Percentiles rank a stretch among this genome's conserved stretches.
Evolutionary conservation across 495 filamentous ascomycete species (phyloP).

Genomic region (Cudoniella acicularis): DNA sequence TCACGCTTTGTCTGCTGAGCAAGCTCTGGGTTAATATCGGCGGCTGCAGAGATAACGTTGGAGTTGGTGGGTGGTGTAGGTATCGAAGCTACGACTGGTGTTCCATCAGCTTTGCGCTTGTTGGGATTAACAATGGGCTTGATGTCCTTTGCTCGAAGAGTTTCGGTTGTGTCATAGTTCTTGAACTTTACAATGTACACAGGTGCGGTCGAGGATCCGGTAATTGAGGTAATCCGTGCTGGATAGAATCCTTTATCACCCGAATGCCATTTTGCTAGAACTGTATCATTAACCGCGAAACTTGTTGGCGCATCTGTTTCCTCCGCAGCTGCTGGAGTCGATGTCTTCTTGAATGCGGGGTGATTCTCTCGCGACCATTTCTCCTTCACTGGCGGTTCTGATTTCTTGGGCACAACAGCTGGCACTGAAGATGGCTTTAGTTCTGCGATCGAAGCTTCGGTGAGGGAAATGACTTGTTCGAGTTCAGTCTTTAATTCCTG

Average conservation of each 20-base stretch:
- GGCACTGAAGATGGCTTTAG: slow-evolving; percentile 54
- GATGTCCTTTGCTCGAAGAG: slow-evolving; percentile 78
- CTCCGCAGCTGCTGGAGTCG: slow-evolving; percentile 42
- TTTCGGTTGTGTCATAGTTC: slow-evolving; percentile 82
- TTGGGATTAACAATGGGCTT: slow-evolving; percentile 66
- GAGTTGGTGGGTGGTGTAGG: slow-evolving; percentile 37
- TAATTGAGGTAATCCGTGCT: slow-evolving; percentile 88
- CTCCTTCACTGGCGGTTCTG: slow-evolving; percentile 45
- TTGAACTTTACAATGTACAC: slow-evolving; percentile 95
- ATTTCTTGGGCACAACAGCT: slow-evolving; percentile 34
- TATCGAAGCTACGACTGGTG: slow-evolving; percentile 47
- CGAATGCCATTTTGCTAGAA: slow-evolving; percentile 85
- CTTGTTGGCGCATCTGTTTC: slow-evolving; percentile 43
- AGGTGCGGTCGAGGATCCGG: slow-evolving; percentile 80
- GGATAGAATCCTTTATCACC: slow-evolving; percentile 91
- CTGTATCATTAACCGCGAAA: slow-evolving; percentile 85
- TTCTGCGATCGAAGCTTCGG: slow-evolving; percentile 77
- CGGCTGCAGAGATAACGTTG: slow-evolving; percentile 83
- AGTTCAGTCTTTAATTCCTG: slow-evolving; percentile 76
- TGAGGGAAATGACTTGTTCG: slow-evolving; percentile 75
- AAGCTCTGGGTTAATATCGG: slow-evolving; percentile 76
- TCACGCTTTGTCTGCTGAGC: slow-evolving; percentile 66
- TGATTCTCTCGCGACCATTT: slow-evolving; percentile 75
- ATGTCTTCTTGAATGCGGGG: slow-evolving; percentile 58
- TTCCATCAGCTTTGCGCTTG: slow-evolving; percentile 89